phyloP scores from a whole-genome alignment of 371 early-diverging fungal species.

The Syncephalis plumigaleata region DNA sequence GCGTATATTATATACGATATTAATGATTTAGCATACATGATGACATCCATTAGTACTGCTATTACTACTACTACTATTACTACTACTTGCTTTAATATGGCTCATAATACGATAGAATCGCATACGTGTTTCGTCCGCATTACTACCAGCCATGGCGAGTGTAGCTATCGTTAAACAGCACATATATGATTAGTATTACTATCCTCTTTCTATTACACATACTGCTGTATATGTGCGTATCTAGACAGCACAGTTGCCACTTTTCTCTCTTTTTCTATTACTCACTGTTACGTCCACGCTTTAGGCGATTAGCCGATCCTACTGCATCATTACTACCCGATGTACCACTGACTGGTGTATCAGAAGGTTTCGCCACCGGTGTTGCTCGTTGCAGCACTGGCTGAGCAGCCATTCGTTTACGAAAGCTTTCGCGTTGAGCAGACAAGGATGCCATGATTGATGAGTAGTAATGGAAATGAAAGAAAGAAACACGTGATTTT shows the following conservation, averaged over 20 bases:
- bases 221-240: too few species aligned
- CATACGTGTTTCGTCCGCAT: not conserved
- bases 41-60: too few species aligned
- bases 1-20: too few species aligned
- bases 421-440: slow-evolving; percentile 14
- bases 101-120: slow-evolving; percentile 2
- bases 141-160: not conserved
- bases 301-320: not conserved
- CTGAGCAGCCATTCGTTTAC: slow-evolving; percentile 22
- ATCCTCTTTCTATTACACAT: too few species aligned
- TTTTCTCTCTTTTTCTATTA: too few species aligned
- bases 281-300: not conserved
- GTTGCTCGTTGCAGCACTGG: slow-evolving; percentile 18
- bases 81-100: slow-evolving; percentile 2
- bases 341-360: slow-evolving; percentile 8
- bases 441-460: slow-evolving; percentile 13
- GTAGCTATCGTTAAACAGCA: not conserved
- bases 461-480: too few species aligned
- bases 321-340: slow-evolving; percentile 12
- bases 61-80: not conserved
- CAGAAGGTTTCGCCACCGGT: slow-evolving; percentile 6
- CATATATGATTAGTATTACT: not conserved
- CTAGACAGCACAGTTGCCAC: too few species aligned
- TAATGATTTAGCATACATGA: too few species aligned
- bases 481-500: too few species aligned